Evolutionary conservation across 768 basidiomycete species (phyloP), one percentile per base, ranked within the genome.

Genomic region (Auriscalpium microsporum): DNA sequence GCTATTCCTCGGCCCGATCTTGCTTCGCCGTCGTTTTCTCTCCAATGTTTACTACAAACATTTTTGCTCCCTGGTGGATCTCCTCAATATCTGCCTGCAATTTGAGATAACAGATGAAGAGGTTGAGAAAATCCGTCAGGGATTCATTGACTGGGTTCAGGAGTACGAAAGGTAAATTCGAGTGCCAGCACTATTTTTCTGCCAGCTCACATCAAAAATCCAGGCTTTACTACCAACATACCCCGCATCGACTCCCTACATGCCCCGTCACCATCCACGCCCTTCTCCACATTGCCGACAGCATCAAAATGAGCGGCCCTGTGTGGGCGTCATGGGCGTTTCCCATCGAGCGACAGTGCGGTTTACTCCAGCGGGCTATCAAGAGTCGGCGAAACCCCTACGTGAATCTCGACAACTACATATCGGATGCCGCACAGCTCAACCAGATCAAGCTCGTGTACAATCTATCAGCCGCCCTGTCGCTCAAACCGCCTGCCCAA

Each of bases 141-240:
- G 71, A 1, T 72, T 76, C 55, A 47, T 51, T 1, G 28, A 58
- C 1, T 77, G 75, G 75, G 73, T 76, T 2, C 16, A 58, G 34
- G 52, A 66, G 8, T 78, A 71, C 48, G 74, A 78, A 65, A 54
- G 52, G 74, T 75, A 53, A 46, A 68, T 60, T 21, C n/a, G n/a
- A n/a, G n/a, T n/a, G n/a, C n/a, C n/a, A n/a, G n/a, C n/a, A n/a
- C n/a, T n/a, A n/a, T 28, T n/a, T 8, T 37, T 21, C 14, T 2
- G 19, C 46, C n/a, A 37, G 11, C 5, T 14, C 8, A 14, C 6
- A n/a, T 2, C 35, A 5, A 16, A 52, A n/a, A 19, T 21, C 28
- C 45, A 54, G 53, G 14, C 17, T 54, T 10, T 72, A 70, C 42
- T 71, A 72, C 52, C 66, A 71, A 38, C 40, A 60, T 16, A 23